A percentile compares a stretch with the other conserved stretches of the same genome.
Conservation (phyloP, 1,139 yeast genomes). For the Saccharomyces hybrid region DNA sequence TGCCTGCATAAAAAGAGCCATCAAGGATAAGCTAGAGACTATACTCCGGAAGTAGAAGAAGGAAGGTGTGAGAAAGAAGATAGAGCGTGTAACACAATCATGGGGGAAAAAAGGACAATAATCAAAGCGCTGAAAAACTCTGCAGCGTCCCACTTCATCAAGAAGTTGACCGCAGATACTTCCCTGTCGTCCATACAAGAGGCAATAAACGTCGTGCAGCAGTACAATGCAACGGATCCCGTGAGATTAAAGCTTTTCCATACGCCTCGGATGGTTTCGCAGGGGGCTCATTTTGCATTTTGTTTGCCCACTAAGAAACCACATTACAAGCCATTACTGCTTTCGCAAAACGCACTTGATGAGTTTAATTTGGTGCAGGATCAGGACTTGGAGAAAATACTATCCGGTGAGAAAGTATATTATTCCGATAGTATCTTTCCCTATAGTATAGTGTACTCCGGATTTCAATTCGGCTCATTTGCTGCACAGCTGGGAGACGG, state of each 20-base stretch:
- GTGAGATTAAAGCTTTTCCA: conserved; percentile 32
- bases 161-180: conserved; percentile 12
- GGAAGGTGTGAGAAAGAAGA: background rate
- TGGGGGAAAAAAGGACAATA: conserved; percentile 8
- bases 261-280: conserved; percentile 49
- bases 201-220: conserved; percentile 7
- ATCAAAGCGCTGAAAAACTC: conserved; percentile 6
- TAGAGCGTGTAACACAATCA: background rate
- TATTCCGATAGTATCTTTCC: conserved; percentile 52
- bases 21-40: background rate
- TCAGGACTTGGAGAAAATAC: conserved; percentile 45
- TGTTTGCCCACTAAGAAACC: conserved; percentile 56
- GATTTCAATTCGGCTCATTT: conserved; percentile 92
- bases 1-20: background rate
- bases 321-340: conserved; percentile 46
- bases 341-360: conserved; percentile 51
- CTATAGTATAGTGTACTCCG: conserved; percentile 87
- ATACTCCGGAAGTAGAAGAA: background rate
- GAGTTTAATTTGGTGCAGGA: conserved; percentile 50
- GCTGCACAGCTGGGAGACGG: conserved; percentile 98
- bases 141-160: conserved; percentile 10
- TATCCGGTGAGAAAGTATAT: conserved; percentile 51
- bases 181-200: conserved; percentile 5
- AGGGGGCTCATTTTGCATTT: conserved; percentile 63
- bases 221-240: conserved; percentile 2